Evolutionary conservation across 2,329 filamentous ascomycete species (phyloP).

Genomic region (Cercospora canescens): DNA sequence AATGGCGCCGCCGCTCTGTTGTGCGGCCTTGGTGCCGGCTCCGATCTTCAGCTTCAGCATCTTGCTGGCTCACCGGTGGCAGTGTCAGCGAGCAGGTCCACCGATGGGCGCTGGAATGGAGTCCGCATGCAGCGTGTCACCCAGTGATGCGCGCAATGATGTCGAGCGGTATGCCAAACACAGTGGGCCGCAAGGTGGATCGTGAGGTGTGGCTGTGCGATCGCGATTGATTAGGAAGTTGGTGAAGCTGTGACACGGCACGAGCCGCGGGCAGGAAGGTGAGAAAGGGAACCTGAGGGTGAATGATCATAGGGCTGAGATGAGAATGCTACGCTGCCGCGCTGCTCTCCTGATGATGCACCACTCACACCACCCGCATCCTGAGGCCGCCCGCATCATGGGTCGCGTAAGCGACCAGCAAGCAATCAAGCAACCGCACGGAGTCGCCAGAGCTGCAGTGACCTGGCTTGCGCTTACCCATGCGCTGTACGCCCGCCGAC

Average conservation of each 20-base stretch:
- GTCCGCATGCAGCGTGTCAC: slow-evolving; percentile 2
- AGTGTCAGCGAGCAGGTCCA: background rate
- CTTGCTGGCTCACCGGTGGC: background rate
- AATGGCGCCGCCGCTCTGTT: background rate
- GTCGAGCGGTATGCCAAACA: background rate
- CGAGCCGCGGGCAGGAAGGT: background rate
- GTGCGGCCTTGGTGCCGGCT: slow-evolving; percentile 10
- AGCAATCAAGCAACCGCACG: background rate
- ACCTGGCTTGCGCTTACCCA: background rate
- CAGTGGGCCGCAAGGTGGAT: background rate
- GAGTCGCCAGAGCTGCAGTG: background rate
- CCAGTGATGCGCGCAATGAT: background rate
- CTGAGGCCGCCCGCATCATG: background rate
- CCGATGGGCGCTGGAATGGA: background rate
- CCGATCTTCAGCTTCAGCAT: slow-evolving; percentile 29
- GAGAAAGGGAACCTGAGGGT: too few relatives aligned
- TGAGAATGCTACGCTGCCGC: background rate
- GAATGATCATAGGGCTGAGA: background rate
- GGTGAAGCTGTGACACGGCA: background rate
- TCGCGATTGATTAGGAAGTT: background rate
- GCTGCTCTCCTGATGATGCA: background rate
- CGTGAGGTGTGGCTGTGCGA: background rate
- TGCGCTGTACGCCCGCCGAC: background rate
- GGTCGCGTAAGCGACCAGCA: background rate
- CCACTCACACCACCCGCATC: background rate